phyloP scores from a whole-genome alignment of 2,329 filamentous ascomycete species.

The Fusarium zealandicum region DNA sequence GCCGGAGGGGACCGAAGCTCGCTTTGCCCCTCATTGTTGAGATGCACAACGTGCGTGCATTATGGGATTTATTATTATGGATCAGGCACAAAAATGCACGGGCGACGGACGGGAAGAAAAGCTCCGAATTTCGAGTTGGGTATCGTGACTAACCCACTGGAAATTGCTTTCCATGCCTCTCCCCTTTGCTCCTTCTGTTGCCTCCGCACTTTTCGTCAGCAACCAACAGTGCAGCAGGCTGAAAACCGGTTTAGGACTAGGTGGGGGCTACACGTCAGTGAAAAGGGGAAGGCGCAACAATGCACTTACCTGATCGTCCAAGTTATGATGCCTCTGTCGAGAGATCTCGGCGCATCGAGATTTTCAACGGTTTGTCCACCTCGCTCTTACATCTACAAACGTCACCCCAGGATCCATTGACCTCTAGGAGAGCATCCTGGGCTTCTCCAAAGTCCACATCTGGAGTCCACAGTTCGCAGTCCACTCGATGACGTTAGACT shows the following conservation, averaged over 20 bases:
- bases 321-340: conserved; percentile 4
- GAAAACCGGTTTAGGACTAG: conserved; percentile 26
- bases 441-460: conserved; percentile 22
- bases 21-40: conserved; percentile 9
- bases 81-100: conserved; percentile 10
- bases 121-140: not conserved
- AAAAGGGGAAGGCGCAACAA: conserved; percentile 13
- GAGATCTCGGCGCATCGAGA: conserved; percentile 31
- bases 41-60: conserved; percentile 1
- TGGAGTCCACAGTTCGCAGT: conserved; percentile 1
- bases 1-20: not conserved
- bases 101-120: not conserved
- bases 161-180: not conserved
- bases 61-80: not conserved
- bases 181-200: conserved; percentile 7
- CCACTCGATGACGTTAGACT: conserved; percentile 12
- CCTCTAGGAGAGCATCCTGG: conserved; percentile 16
- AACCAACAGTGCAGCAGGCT: conserved; percentile 10
- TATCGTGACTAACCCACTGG: not conserved
- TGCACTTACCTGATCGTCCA: conserved; percentile 21
- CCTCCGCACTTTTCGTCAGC: conserved; percentile 6
- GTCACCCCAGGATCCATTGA: conserved; percentile 18
- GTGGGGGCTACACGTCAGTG: conserved; percentile 32
- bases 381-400: conserved; percentile 19
- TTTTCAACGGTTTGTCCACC: conserved; percentile 16